Evolutionary conservation across 2,329 filamentous ascomycete species (phyloP).

Genomic region (Colletotrichum spaethianum): DNA sequence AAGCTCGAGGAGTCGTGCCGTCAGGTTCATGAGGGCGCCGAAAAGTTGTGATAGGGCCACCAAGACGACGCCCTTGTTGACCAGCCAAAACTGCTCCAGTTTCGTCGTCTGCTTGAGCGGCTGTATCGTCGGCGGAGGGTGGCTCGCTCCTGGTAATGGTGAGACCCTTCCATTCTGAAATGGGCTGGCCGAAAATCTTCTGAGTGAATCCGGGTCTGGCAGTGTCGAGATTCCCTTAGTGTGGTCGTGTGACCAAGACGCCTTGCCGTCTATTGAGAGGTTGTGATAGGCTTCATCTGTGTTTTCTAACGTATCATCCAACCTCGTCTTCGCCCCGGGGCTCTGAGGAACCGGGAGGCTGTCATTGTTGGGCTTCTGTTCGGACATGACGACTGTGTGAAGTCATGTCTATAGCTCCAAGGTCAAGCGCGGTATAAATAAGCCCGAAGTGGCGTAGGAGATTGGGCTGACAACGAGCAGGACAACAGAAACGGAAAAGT

Average conservation of each 20-base stretch:
- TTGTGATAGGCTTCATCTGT: constrained; percentile 46
- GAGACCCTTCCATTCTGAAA: constrained; percentile 48
- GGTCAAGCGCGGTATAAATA: neutral
- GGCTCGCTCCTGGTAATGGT: constrained; percentile 43
- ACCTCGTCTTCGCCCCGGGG: constrained; percentile 43
- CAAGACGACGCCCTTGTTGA: constrained; percentile 80
- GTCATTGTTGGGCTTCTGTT: constrained; percentile 32
- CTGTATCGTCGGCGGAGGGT: constrained; percentile 40
- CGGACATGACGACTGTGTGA: constrained; percentile 42
- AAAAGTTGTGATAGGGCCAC: constrained; percentile 86
- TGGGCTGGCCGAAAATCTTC: constrained; percentile 58
- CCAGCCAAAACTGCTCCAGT: constrained; percentile 64
- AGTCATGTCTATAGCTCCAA: constrained; percentile 20
- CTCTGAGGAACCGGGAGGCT: constrained; percentile 44
- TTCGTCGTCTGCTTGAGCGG: constrained; percentile 29
- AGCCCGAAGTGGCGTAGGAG: neutral
- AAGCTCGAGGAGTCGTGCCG: constrained; percentile 81
- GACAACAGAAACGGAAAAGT: neutral
- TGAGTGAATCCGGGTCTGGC: constrained; percentile 50
- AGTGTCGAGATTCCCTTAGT: constrained; percentile 43
- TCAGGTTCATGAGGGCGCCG: constrained; percentile 87
- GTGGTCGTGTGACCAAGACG: constrained; percentile 43
- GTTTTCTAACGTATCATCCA: constrained; percentile 45
- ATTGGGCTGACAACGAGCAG: neutral
- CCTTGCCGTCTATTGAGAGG: constrained; percentile 45